Conservation (phyloP, 352 stramenopile species). For the Phytophthora cajani region DNA sequence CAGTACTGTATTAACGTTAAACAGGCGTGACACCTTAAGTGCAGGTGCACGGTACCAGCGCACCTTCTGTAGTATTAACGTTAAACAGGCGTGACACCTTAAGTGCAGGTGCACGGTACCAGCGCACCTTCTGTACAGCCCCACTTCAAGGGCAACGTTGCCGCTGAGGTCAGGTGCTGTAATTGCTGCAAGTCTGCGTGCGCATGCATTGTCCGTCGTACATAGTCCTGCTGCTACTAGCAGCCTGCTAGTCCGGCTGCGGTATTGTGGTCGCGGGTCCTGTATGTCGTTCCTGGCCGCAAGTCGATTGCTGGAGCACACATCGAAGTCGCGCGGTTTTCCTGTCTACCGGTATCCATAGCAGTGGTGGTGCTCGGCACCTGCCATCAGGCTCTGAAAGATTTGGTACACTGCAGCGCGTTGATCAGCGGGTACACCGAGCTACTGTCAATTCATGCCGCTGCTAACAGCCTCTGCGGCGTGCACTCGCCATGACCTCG, state of each 20-base stretch:
- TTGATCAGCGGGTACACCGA: not conserved
- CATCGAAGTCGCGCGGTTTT: not conserved
- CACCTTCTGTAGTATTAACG: slow-evolving; percentile 12
- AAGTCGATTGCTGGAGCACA: not conserved
- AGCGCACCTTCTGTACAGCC: slow-evolving; percentile 16
- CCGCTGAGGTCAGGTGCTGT: not conserved
- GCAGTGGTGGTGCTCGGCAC: too few species aligned
- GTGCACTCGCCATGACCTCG: not conserved
- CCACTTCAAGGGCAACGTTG: slow-evolving; percentile 20
- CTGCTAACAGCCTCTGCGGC: not conserved
- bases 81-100: slow-evolving; percentile 2
- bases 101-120: slow-evolving; percentile 24
- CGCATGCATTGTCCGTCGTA: not conserved
- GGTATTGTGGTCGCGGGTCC: not conserved
- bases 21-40: slow-evolving; percentile 13
- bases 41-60: slow-evolving; percentile 19
- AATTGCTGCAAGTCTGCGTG: not conserved
- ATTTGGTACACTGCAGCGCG: not conserved
- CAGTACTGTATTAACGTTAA: not conserved
- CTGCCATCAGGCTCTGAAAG: not conserved
- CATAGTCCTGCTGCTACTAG: not conserved
- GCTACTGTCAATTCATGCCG: not conserved
- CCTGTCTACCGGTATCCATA: not conserved
- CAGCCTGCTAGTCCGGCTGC: too few species aligned
- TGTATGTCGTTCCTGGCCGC: too few species aligned